A percentile compares a stretch with the other conserved stretches of the same genome.
Conservation (phyloP, 2,329 filamentous ascomycete species). For the Plenodomus biglobosus region DNA sequence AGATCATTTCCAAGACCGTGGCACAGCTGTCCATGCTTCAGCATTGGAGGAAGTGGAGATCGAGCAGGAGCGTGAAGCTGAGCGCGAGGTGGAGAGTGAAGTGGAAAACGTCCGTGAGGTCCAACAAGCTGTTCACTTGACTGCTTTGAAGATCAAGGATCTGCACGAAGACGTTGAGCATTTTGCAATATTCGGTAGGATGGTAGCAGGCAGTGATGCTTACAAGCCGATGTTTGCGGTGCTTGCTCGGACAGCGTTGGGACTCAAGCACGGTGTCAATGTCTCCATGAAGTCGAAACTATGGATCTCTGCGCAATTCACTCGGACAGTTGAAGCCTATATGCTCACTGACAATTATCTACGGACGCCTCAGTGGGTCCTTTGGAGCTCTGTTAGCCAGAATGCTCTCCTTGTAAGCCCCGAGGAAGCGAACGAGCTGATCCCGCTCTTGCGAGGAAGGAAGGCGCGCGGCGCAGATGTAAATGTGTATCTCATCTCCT, state of each 20-base stretch:
- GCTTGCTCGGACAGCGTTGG: slow-evolving; percentile 45
- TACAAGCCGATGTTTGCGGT: slow-evolving; percentile 50
- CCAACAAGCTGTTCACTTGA: slow-evolving; percentile 50
- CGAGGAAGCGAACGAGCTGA: slow-evolving; percentile 62
- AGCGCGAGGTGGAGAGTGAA: slow-evolving; percentile 58
- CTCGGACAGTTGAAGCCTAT: slow-evolving; percentile 46
- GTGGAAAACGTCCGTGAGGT: slow-evolving; percentile 60
- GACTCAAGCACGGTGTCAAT: slow-evolving; percentile 34
- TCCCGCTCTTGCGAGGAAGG: slow-evolving; percentile 48
- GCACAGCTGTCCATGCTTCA: slow-evolving; percentile 50
- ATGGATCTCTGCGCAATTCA: slow-evolving; percentile 53
- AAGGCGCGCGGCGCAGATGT: not conserved
- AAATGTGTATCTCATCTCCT: slow-evolving; percentile 54
- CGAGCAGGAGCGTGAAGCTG: slow-evolving; percentile 50
- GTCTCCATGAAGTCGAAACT: slow-evolving; percentile 26
- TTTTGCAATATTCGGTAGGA: slow-evolving; percentile 52
- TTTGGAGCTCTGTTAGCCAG: slow-evolving; percentile 55
- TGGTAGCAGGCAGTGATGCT: slow-evolving; percentile 42
- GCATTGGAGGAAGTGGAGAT: slow-evolving; percentile 65
- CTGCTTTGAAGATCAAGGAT: slow-evolving; percentile 48
- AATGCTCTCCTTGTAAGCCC: slow-evolving; percentile 61
- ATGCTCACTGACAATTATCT: slow-evolving; percentile 49
- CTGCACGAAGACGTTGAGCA: slow-evolving; percentile 52
- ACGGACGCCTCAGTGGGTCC: slow-evolving; percentile 62
- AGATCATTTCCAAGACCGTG: slow-evolving; percentile 48